Evolutionary conservation across 257 asterid genomes (phyloP), one percentile per base, ranked within the genome.

Genomic region (Pogostemon cablin): DNA sequence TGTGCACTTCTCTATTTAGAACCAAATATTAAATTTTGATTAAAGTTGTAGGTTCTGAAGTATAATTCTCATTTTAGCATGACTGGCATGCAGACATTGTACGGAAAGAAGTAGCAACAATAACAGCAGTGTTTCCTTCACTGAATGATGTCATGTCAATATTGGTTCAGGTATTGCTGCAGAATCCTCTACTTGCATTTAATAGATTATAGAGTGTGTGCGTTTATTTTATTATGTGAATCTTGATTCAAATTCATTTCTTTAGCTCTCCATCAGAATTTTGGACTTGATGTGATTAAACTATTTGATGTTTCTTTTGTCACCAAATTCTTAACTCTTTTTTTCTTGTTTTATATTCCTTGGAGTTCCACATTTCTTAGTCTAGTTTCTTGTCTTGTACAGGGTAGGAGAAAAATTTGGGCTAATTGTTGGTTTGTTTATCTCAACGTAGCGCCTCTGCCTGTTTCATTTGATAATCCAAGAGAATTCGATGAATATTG

Each of bases 141-240:
- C 99, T 98, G 65, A 83, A 85, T 86, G 99, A 95, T 84, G 98
- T 95, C 71, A 95, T 88, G 99, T 88, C 96, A 72, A 95, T 95
- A 81, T 77, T 95, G 81, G 97, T 95, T 65, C 99, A 95, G 99
- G 98, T 91, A 84, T 64, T 65, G 44, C 38, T 53, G 64, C 55
- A 0, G 65, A 8, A 66, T 41, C 68, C 49, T 59, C 64, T 54
- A 72, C 34, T 41, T 79, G 73, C 62, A 57, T 72, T 62, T 66
- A 50, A 43, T 54, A 49, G 53, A 3, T 35, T 37, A 48, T 12
- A 50, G 20, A 60, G 65, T 54, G 9, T 44, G 20, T 9, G 6
- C 5, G 17, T 35, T 57, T 57, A 57, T 2, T 3, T 57, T 9
- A 20, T 57, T 57, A 10, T 3, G 20, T 44, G 50, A 56, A 41